A percentile compares a stretch with the other conserved stretches of the same genome.
phyloP scores from a whole-genome alignment of 1,139 yeast species.

The Geotrichum phurueaensis region DNA sequence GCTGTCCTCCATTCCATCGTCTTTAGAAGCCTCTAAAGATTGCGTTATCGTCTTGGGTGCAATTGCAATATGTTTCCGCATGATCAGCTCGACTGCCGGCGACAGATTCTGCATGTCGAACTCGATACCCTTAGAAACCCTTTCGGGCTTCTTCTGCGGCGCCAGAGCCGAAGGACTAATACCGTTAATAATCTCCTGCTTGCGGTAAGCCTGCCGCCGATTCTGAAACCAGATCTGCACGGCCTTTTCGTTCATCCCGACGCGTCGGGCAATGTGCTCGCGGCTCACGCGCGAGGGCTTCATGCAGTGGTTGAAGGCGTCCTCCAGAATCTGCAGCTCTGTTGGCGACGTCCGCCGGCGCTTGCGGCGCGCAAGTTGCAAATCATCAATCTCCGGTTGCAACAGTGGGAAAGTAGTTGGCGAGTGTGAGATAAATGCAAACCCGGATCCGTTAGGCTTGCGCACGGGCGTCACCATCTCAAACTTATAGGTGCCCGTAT shows the following conservation, averaged over 20 bases:
- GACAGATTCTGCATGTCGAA: neutral
- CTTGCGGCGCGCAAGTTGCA: conserved; percentile 84
- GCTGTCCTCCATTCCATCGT: neutral
- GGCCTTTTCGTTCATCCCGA: conserved; percentile 92
- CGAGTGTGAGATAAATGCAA: conserved; percentile 80
- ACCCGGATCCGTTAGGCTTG: conserved; percentile 8
- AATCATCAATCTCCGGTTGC: conserved; percentile 83
- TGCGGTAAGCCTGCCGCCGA: conserved; percentile 77
- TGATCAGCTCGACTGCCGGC: neutral
- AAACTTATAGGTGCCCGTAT: neutral
- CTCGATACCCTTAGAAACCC: neutral
- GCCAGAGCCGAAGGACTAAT: neutral
- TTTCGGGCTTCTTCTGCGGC: neutral
- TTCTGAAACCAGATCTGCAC: conserved; percentile 98
- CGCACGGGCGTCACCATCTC: conserved; percentile 7
- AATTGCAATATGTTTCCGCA: neutral
- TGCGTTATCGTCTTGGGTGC: neutral
- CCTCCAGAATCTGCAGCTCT: conserved; percentile 73
- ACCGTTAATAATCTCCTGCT: conserved; percentile 28
- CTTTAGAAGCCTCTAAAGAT: neutral
- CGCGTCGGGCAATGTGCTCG: conserved; percentile 66
- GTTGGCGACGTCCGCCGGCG: conserved; percentile 91
- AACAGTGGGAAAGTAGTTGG: conserved; percentile 78
- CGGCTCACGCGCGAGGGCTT: conserved; percentile 79
- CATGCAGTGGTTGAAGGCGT: conserved; percentile 66